Conservation (phyloP, 139 green algal genomes). For the Picochlorum sp. region DNA sequence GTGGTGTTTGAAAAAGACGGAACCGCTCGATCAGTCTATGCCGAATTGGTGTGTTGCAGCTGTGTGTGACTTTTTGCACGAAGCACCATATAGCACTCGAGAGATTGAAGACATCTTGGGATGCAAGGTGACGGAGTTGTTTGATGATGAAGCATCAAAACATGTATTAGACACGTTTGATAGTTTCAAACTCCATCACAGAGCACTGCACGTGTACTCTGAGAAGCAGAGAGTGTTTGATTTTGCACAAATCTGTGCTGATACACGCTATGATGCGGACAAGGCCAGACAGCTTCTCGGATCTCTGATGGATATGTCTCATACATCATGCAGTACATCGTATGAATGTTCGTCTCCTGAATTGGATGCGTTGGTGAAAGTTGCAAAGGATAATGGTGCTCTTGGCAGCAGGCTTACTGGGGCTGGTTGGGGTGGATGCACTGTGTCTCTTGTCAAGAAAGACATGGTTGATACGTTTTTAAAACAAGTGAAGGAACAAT, state of each 20-base stretch:
- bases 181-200: constrained; percentile 58
- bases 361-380: constrained; percentile 74
- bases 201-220: constrained; percentile 72
- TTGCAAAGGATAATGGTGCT: constrained; percentile 53
- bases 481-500: constrained; percentile 20
- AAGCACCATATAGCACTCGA: constrained; percentile 17
- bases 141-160: constrained; percentile 35
- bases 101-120: constrained; percentile 59
- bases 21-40: neutral
- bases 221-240: constrained; percentile 67
- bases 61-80: constrained; percentile 52
- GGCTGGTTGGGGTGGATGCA: constrained; percentile 91
- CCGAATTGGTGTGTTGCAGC: constrained; percentile 20
- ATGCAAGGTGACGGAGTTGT: constrained; percentile 40
- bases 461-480: constrained; percentile 54
- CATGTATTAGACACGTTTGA: constrained; percentile 29
- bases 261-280: neutral
- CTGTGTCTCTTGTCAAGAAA: constrained; percentile 68
- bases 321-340: constrained; percentile 68
- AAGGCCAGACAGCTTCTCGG: constrained; percentile 59
- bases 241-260: constrained; percentile 40
- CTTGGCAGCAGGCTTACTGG: constrained; percentile 78
- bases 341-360: constrained; percentile 90
- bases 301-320: constrained; percentile 76
- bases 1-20: constrained; percentile 14